phyloP scores from a whole-genome alignment of 805 yeast genomes.

The Pichia membranifaciens region DNA sequence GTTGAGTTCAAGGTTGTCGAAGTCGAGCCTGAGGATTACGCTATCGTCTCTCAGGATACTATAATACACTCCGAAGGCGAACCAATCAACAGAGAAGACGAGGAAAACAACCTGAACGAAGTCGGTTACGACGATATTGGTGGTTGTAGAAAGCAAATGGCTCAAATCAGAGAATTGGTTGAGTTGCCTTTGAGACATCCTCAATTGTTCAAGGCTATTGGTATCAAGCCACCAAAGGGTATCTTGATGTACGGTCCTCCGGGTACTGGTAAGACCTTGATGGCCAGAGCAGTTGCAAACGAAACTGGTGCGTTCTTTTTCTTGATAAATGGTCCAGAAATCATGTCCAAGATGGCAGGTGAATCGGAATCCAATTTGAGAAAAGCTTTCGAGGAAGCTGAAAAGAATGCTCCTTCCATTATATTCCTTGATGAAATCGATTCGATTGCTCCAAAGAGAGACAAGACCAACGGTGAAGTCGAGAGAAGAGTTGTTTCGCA shows the following conservation, averaged over 20 bases:
- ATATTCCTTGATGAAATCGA: constrained; percentile 98
- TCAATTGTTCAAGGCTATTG: constrained; percentile 93
- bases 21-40: constrained; percentile 95
- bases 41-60: constrained; percentile 97
- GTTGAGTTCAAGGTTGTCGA: constrained; percentile 98
- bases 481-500: constrained; percentile 99
- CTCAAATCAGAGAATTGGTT: constrained; percentile 97
- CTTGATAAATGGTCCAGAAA: constrained; percentile 97
- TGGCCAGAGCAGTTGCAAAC: constrained; percentile 99
- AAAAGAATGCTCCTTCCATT: constrained; percentile 95
- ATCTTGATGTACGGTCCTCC: constrained; percentile 98
- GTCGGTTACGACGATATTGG: constrained; percentile 99
- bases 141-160: constrained; percentile 99
- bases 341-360: constrained; percentile 99
- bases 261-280: constrained; percentile 98
- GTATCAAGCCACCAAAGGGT: constrained; percentile 99
- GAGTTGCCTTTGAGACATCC: constrained; percentile 98
- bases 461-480: constrained; percentile 98
- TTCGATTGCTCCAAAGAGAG: constrained; percentile 99
- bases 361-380: constrained; percentile 95
- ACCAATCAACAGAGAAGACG: constrained; percentile 96
- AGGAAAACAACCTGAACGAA: constrained; percentile 91
- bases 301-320: constrained; percentile 99
- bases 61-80: constrained; percentile 98
- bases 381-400: constrained; percentile 99